phyloP scores from a whole-genome alignment of 179 eudicot species.

The Silene vulgaris region DNA sequence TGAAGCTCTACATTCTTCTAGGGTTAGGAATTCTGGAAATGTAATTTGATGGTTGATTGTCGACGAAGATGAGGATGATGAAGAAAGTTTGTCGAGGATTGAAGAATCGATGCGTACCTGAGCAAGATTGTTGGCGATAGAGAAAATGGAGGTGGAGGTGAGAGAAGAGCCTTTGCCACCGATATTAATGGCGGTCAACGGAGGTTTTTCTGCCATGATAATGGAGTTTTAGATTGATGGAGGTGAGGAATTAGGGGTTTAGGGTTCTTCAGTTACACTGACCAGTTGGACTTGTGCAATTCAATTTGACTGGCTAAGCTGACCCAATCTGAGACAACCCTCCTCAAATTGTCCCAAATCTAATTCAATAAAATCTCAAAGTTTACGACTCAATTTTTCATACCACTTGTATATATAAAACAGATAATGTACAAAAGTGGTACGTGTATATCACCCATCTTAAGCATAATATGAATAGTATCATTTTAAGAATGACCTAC shows the following conservation, averaged over 20 bases:
- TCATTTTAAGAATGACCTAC: too few relatives aligned
- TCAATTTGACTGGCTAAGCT: too few relatives aligned
- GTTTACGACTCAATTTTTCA: too few relatives aligned
- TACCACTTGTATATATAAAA: too few relatives aligned
- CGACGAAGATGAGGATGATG: slow-evolving; percentile 16
- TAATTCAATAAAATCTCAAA: too few relatives aligned
- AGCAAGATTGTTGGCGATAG: slow-evolving; percentile 40
- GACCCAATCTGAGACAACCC: too few relatives aligned
- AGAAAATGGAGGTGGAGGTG: slow-evolving; percentile 52
- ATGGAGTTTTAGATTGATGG: background rate
- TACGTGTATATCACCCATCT: too few relatives aligned
- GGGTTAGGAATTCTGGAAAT: slow-evolving; percentile 39
- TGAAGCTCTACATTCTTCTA: slow-evolving; percentile 59
- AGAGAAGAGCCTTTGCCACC: slow-evolving; percentile 76
- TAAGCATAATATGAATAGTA: too few relatives aligned
- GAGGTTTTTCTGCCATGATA: slow-evolving; percentile 33
- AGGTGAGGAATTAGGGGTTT: background rate
- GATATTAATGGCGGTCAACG: slow-evolving; percentile 34
- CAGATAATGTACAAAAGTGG: too few relatives aligned
- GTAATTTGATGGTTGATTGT: slow-evolving; percentile 32
- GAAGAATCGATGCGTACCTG: slow-evolving; percentile 49
- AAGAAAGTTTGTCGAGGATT: slow-evolving; percentile 37
- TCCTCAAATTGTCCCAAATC: too few relatives aligned
- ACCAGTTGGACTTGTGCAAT: too few relatives aligned
- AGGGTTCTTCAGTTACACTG: too few relatives aligned